Evolutionary conservation across 495 filamentous ascomycete species (phyloP).

Genomic region (Acidomyces sp.): DNA sequence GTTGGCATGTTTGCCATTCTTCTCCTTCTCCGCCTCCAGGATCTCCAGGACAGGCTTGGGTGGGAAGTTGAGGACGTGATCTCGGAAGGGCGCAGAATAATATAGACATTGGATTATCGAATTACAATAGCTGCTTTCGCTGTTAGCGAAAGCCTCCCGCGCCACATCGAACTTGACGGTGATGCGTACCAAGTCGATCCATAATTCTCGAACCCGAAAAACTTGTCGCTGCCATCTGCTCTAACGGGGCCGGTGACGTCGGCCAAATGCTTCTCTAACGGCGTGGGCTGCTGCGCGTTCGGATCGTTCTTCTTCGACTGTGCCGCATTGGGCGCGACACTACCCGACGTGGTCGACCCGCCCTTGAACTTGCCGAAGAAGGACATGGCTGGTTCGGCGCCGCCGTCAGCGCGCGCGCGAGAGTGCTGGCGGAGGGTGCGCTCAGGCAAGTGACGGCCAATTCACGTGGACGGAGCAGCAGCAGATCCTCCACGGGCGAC

Average conservation of each 20-base stretch:
- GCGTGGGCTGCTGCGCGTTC: conserved; percentile 52
- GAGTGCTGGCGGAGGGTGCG: background rate
- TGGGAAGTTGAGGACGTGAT: conserved; percentile 88
- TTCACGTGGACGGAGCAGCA: no score
- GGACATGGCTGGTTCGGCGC: conserved; percentile 16
- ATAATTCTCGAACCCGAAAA: conserved; percentile 98
- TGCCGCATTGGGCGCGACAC: background rate
- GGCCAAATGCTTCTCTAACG: conserved; percentile 68
- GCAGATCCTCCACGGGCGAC: no score
- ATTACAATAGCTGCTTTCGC: conserved; percentile 70
- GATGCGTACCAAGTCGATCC: conserved; percentile 82
- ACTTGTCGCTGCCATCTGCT: conserved; percentile 89
- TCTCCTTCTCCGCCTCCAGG: background rate
- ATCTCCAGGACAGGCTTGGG: conserved; percentile 32
- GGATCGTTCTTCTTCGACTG: conserved; percentile 54
- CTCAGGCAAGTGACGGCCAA: background rate
- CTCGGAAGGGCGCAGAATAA: conserved; percentile 87
- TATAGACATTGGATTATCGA: conserved; percentile 96
- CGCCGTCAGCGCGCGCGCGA: background rate
- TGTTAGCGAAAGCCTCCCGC: background rate
- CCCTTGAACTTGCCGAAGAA: conserved; percentile 22
- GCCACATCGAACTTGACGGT: background rate
- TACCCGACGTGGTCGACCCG: conserved; percentile 6
- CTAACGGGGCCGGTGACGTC: conserved; percentile 61
- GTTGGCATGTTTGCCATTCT: conserved; percentile 7